Base-by-base conservation (phyloP, 305 asterid genomes). In the Rubia peregrina region DNA sequence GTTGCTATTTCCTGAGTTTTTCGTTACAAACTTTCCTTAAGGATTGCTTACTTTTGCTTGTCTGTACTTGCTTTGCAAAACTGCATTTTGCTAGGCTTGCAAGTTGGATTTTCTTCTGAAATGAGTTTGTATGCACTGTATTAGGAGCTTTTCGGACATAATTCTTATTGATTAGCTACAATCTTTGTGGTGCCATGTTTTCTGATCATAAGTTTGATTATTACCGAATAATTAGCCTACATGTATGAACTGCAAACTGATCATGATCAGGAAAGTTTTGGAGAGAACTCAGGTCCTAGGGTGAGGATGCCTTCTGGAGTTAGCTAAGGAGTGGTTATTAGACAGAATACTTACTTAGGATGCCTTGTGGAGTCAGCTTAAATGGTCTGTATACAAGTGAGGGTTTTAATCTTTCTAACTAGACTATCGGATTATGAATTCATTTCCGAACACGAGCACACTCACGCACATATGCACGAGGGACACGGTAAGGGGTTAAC, bases 21-120 rank as follows among this genome's bases (percentile, higher is more conserved):
- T 46, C 14, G 22, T 66, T 59, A 33, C 17, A 69, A 38, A 21
- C 2, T 7, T 19, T 49, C 44, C 48, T 22, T 19, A 9, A 53
- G 33, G 40, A 10, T 59, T 12, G 42, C 61, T 74, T 74, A 67
- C 7, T 19, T 65, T 44, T 59, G 69, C 36, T 67, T 67, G 62
- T 67, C 53, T 67, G 17, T 16, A 17, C 26, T 42, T 42, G 59
- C 38, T 62, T 62, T 67, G 73, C 69, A 67, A 44, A 41, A 13
- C 53, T 74, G 61, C 59, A 67, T 44, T 69, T 60, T 74, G 62
- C 56, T 67, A 63, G 24, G 43, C 43, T 43, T 30, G 69, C 48
- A 53, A 67, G 12, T 44, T 67, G 46, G 53, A 64, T 11, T 57
- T 66, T 67, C 65, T 67, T 59, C 55, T 59, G 21, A 12, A 40